phyloP scores from a whole-genome alignment of 768 basidiomycete species.

The Tricholoma terreum region DNA sequence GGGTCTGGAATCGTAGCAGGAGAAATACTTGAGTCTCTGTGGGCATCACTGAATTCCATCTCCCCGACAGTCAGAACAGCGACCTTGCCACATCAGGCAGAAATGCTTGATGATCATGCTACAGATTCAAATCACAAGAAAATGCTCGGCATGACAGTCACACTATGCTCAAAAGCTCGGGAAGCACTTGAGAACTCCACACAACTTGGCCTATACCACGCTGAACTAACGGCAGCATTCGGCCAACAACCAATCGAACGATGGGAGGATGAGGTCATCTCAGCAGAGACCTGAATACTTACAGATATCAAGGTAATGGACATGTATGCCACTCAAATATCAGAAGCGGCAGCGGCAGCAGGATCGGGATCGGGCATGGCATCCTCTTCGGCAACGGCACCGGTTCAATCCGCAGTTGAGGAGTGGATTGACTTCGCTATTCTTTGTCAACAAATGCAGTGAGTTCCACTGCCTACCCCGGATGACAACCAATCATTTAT shows the following conservation, averaged over 20 bases:
- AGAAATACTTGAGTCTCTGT: not conserved
- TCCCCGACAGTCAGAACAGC: not conserved
- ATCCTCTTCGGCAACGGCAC: not conserved
- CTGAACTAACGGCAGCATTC: not conserved
- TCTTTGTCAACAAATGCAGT: not conserved
- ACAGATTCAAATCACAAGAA: not conserved
- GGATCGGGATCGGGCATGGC: not conserved
- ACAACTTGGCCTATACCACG: not conserved
- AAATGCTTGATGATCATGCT: not conserved
- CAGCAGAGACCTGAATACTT: not conserved
- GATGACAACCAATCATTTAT: not conserved
- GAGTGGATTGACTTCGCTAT: not conserved
- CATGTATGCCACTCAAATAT: not conserved
- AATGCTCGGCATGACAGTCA: not conserved
- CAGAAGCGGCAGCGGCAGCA: not conserved
- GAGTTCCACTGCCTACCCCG: not conserved
- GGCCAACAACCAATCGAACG: not conserved
- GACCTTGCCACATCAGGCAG: not conserved
- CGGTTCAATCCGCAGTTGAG: not conserved
- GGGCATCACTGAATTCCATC: not conserved
- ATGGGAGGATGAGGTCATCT: not conserved
- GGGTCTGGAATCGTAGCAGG: not conserved
- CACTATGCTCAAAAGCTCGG: not conserved
- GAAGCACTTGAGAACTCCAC: not conserved
- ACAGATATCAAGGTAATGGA: not conserved